Conservation (phyloP, 805 yeast genomes). For the Hanseniaspora lachancei region DNA sequence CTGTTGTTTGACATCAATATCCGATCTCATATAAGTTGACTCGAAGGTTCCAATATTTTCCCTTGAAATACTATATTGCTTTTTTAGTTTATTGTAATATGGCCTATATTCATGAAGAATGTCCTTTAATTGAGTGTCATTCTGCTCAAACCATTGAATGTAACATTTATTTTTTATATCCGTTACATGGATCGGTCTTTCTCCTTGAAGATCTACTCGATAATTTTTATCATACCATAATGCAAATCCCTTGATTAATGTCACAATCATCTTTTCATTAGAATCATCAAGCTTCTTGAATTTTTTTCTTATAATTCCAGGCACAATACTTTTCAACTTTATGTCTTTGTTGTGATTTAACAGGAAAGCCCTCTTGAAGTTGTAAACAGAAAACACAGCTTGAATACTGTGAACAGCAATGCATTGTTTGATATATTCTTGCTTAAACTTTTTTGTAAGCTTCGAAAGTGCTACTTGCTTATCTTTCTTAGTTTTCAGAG, state of each 20-base stretch:
- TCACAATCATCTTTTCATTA: slow-evolving; percentile 11
- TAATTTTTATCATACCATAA: slow-evolving; percentile 22
- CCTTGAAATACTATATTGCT: slow-evolving; percentile 13
- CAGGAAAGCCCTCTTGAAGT: slow-evolving; percentile 15
- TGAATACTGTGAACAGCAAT: slow-evolving; percentile 17
- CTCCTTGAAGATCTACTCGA: slow-evolving; percentile 21
- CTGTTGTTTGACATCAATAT: not conserved
- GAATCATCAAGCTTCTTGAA: slow-evolving; percentile 14
- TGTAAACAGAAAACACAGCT: slow-evolving; percentile 18
- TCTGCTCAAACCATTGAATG: not conserved
- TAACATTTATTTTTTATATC: slow-evolving; percentile 12
- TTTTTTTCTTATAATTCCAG: slow-evolving; percentile 19
- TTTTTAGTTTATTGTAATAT: not conserved
- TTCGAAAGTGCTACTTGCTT: slow-evolving; percentile 3
- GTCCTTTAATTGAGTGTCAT: not conserved
- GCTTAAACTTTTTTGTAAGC: slow-evolving; percentile 10
- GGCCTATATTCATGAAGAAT: not conserved
- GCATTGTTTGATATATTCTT: slow-evolving; percentile 13
- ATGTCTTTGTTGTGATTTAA: slow-evolving; percentile 17
- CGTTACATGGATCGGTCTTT: slow-evolving; percentile 19
- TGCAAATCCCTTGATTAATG: slow-evolving; percentile 19
- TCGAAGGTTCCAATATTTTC: not conserved
- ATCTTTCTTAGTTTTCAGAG: not conserved
- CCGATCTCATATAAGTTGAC: not conserved
- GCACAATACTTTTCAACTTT: slow-evolving; percentile 17